A percentile compares a stretch with the other conserved stretches of the same genome.
Evolutionary conservation across 441 rosid genomes (phyloP).

Genomic region (Aleurites moluccanus): DNA sequence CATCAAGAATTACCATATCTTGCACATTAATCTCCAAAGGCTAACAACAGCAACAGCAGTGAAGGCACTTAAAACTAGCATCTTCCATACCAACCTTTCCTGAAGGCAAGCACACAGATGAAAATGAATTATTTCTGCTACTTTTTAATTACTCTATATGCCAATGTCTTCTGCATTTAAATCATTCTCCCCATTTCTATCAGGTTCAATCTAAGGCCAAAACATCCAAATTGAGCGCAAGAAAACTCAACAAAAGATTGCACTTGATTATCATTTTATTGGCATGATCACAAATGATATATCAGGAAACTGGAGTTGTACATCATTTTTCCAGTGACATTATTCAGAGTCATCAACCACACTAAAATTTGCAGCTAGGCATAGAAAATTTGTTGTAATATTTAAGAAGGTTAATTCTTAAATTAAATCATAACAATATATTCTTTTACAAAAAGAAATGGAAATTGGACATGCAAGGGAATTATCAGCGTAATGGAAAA

Average conservation of each 20-base stretch:
- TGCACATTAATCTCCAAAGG: background rate
- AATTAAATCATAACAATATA: background rate
- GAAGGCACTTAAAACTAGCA: background rate
- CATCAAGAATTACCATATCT: background rate
- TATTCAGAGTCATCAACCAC: background rate
- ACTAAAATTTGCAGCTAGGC: background rate
- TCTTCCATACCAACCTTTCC: background rate
- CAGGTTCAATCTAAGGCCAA: background rate
- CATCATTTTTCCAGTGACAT: background rate
- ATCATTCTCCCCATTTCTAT: background rate
- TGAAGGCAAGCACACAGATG: background rate
- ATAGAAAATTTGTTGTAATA: background rate
- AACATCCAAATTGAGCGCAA: background rate
- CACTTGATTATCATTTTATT: background rate
- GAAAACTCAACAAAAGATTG: background rate
- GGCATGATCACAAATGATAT: background rate
- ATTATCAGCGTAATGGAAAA: background rate
- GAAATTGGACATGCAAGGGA: background rate
- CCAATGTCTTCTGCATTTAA: background rate
- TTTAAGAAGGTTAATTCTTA: background rate
- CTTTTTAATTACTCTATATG: background rate
- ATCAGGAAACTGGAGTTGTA: constrained; percentile 1
- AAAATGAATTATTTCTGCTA: background rate
- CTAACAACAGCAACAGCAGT: background rate
- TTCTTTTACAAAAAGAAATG: background rate